A percentile compares a stretch with the other conserved stretches of the same genome.
These are phyloP conservation scores for Boletus insuetus DNA, from an alignment of 768 basidiomycete genomes.

Conservation along the genomic window DNA sequence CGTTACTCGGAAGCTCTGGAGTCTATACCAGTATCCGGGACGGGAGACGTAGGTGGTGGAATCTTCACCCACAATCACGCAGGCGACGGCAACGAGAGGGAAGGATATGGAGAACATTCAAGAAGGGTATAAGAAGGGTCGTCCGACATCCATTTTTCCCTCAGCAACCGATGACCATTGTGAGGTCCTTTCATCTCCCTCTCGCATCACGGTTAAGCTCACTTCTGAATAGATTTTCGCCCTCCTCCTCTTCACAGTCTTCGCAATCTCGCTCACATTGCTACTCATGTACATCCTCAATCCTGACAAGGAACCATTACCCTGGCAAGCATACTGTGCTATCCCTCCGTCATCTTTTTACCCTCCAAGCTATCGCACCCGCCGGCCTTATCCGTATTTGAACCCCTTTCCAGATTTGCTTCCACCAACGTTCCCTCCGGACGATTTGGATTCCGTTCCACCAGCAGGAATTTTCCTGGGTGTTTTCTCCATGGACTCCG, in stretches of 20 bases:
- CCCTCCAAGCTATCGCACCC: conserved; percentile 41
- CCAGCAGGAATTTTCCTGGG: conserved; percentile 88
- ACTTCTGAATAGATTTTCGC: conserved; percentile 54
- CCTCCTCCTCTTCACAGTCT: conserved; percentile 71
- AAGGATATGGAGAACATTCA: conserved; percentile 47
- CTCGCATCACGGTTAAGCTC: conserved; percentile 13
- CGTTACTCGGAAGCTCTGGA: conserved; percentile 35
- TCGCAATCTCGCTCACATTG: conserved; percentile 82
- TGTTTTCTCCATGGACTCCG: conserved; percentile 85
- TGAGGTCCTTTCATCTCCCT: conserved; percentile 36
- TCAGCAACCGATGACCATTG: conserved; percentile 77
- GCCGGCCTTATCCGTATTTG: conserved; percentile 39
- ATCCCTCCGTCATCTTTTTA: conserved; percentile 50
- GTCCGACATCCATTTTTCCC: conserved; percentile 76
- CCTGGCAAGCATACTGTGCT: conserved; percentile 93
- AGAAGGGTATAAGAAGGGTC: conserved; percentile 52
- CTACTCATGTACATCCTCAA: conserved; percentile 90
- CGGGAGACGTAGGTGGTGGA: conserved; percentile 59
- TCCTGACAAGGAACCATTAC: conserved; percentile 92
- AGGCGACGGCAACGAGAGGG: conserved; percentile 53
- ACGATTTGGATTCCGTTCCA: conserved; percentile 65
- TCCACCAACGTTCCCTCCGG: conserved; percentile 63
- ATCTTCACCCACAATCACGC: conserved; percentile 34
- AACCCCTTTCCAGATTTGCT: conserved; percentile 28
- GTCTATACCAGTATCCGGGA: conserved; percentile 41